Evolutionary conservation across 1,139 yeast genomes (phyloP), one percentile per base, ranked within the genome.

Genomic region (Scheffersomyces cryptocercus): DNA sequence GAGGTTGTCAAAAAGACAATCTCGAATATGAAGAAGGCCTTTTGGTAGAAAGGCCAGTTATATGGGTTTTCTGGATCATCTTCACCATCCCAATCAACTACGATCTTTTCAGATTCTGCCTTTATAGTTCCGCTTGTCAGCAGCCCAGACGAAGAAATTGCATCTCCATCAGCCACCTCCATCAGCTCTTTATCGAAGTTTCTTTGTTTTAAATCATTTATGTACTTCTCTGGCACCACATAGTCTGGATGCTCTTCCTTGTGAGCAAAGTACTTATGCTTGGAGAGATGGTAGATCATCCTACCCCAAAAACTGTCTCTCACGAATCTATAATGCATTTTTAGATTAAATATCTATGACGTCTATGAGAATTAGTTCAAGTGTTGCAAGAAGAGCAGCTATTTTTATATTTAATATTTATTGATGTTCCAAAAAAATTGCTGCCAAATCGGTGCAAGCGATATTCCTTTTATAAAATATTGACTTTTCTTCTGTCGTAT

Each of bases 21-120:
- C 44, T 73, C 64, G 7, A 70, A 14, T 1, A 73, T 60, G 35
- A 79, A 67, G 16, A 75, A 41, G 0, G 62, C 41, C 54, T 78
- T 80, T 38, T 64, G 62, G 10, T 44, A 33, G 1, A 56, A 26
- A 0, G 81, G 67, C 85, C 86, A 83, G 56, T 82, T 83, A 35
- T 62, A 57, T 1, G 88, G 88, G 52, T 81, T 70, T 39, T 76
- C 82, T 0, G 82, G 82, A 52, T 82, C 86, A 44, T 75, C 69
- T 0, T 67, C 73, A 4, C 79, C 75, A 43, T 76, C 77, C 81
- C 79, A 77, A 15, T 48, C 54, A 4, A 65, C 70, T 4, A 59
- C 35, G 13, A 62, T 49, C 7, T 20, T 20, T 6, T 20, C 26
- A 20, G 26, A 20, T 20, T 31, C 35, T 5, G 20, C 24, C 11